phyloP scores from a whole-genome alignment of 345 rosid species.

The Gossypium mustelinum region DNA sequence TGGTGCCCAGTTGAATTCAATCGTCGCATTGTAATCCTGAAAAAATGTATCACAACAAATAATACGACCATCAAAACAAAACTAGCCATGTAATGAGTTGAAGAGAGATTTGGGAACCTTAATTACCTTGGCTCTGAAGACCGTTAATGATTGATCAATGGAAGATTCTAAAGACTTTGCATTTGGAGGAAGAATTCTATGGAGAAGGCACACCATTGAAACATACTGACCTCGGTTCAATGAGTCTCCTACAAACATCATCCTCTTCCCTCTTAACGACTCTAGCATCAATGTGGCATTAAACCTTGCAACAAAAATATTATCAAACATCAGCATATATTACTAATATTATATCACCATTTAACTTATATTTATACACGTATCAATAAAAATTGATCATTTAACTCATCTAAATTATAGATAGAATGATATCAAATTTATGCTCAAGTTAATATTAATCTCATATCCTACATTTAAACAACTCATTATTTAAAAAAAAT shows the following conservation, averaged over 20 bases:
- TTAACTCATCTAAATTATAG: too few relatives aligned
- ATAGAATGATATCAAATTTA: too few relatives aligned
- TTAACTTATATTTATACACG: too few relatives aligned
- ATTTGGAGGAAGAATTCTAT: slow-evolving; percentile 44
- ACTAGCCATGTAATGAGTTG: neutral
- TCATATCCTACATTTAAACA: too few relatives aligned
- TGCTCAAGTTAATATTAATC: too few relatives aligned
- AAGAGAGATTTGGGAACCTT: neutral
- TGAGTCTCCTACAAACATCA: slow-evolving; percentile 91
- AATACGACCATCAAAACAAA: neutral
- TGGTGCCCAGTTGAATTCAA: slow-evolving; percentile 98
- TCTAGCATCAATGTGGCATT: slow-evolving; percentile 82
- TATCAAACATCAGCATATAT: too few relatives aligned
- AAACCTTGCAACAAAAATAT: slow-evolving; percentile 46
- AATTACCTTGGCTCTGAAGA: slow-evolving; percentile 78
- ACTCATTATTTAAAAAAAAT: too few relatives aligned
- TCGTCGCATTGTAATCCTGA: slow-evolving; percentile 87
- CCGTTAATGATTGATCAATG: slow-evolving; percentile 28
- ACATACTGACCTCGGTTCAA: slow-evolving; percentile 83
- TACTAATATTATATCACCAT: too few relatives aligned
- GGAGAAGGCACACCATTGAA: slow-evolving; percentile 17
- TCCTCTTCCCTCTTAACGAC: slow-evolving; percentile 72
- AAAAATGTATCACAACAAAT: slow-evolving; percentile 21
- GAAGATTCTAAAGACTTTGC: slow-evolving; percentile 41
- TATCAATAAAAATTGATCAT: too few relatives aligned